phyloP scores from a whole-genome alignment of 2,329 filamentous ascomycete species.

The Trichoderma sp. region DNA sequence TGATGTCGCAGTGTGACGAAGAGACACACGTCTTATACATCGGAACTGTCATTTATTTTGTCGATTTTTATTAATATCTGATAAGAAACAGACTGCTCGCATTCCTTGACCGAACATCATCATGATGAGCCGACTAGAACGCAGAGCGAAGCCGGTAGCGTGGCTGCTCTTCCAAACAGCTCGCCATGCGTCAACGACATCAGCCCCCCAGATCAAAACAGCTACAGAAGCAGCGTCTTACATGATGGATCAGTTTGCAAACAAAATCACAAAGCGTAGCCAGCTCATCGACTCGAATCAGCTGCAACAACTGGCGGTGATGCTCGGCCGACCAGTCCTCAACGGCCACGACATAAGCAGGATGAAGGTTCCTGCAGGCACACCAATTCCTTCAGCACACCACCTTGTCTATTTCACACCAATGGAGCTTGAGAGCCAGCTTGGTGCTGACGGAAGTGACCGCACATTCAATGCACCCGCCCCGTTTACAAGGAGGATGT shows the following conservation, averaged over 20 bases:
- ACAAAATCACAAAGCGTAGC: conserved; percentile 33
- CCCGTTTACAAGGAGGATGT: conserved; percentile 67
- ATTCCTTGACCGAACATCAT: too few relatives aligned
- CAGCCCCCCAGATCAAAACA: conserved; percentile 24
- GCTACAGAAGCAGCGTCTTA: conserved; percentile 37
- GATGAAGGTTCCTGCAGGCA: conserved; percentile 38
- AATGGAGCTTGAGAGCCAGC: conserved; percentile 51
- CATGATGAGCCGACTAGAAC: neutral
- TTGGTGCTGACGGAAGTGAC: conserved; percentile 64
- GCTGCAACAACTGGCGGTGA: conserved; percentile 61
- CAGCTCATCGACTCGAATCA: conserved; percentile 65
- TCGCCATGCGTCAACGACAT: conserved; percentile 12
- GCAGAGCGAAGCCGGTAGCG: neutral
- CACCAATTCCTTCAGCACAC: conserved; percentile 59
- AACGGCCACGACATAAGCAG: conserved; percentile 42
- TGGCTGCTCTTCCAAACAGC: neutral
- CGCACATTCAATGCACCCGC: conserved; percentile 58
- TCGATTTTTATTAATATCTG: neutral
- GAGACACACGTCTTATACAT: too few relatives aligned
- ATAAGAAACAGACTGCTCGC: neutral
- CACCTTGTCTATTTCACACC: conserved; percentile 68
- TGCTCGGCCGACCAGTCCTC: conserved; percentile 53
- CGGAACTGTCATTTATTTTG: neutral
- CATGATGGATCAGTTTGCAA: conserved; percentile 37
- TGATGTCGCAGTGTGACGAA: neutral